phyloP scores from a whole-genome alignment of 2,329 filamentous ascomycete genomes.

The Lachnellula occidentalis region DNA sequence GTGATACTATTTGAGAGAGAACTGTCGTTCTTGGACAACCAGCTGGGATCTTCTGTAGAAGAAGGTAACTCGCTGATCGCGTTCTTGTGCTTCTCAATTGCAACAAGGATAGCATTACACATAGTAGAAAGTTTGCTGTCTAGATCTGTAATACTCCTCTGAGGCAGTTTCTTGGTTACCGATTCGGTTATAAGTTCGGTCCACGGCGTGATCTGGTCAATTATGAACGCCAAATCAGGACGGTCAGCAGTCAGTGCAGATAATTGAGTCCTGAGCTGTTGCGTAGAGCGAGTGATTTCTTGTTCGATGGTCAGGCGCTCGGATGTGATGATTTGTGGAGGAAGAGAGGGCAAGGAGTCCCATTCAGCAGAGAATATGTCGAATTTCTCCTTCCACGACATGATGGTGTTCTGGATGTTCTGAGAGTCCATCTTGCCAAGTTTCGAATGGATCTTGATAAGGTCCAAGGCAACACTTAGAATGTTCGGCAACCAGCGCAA shows the following conservation, averaged over 20 bases:
- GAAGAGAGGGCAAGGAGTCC: slow-evolving; percentile 42
- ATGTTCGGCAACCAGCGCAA: slow-evolving; percentile 62
- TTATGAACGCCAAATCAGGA: slow-evolving; percentile 57
- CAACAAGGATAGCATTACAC: slow-evolving; percentile 73
- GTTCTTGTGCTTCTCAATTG: slow-evolving; percentile 66
- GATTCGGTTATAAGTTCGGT: slow-evolving; percentile 32
- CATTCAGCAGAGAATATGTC: slow-evolving; percentile 38
- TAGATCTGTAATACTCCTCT: slow-evolving; percentile 37
- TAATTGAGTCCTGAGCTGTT: slow-evolving; percentile 32
- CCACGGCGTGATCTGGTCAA: slow-evolving; percentile 65
- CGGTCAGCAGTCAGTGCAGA: slow-evolving; percentile 38
- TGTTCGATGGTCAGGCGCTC: slow-evolving; percentile 24
- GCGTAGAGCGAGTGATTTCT: slow-evolving; percentile 12
- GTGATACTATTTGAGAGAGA: slow-evolving; percentile 23
- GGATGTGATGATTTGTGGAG: slow-evolving; percentile 43
- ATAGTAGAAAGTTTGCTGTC: slow-evolving; percentile 55
- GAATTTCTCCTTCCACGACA: slow-evolving; percentile 46
- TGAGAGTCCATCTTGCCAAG: slow-evolving; percentile 50
- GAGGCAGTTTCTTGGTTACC: slow-evolving; percentile 3
- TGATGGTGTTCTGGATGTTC: slow-evolving; percentile 40
- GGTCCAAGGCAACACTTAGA: slow-evolving; percentile 54
- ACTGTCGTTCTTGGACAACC: slow-evolving; percentile 46
- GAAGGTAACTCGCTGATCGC: slow-evolving; percentile 48
- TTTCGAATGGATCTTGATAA: slow-evolving; percentile 62
- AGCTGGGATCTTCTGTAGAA: slow-evolving; percentile 56